phyloP scores from a whole-genome alignment of 2,329 filamentous ascomycete species.

The Scedosporium aurantiacum region DNA sequence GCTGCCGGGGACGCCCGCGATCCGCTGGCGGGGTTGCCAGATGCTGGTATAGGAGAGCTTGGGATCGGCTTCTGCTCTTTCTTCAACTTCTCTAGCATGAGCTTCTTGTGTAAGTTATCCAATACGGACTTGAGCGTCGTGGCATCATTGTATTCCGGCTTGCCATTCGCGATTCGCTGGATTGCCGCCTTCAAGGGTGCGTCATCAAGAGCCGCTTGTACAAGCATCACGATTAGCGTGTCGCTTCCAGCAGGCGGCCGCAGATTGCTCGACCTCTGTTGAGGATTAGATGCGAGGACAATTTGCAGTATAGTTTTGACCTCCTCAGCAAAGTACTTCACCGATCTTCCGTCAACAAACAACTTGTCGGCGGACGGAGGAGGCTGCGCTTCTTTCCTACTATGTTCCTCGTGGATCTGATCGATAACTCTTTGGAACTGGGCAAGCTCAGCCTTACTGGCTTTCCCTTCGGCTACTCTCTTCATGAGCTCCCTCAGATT shows the following conservation, averaged over 20 bases:
- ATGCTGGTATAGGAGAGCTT: constrained; percentile 10
- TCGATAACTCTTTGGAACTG: constrained; percentile 75
- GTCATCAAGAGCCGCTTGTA: constrained; percentile 47
- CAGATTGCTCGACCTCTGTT: constrained; percentile 41
- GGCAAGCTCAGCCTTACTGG: constrained; percentile 58
- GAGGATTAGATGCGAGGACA: constrained; percentile 46
- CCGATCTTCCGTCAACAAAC: constrained; percentile 42
- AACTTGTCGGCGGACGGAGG: constrained; percentile 44
- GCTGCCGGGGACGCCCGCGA: background rate
- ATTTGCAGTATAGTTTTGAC: constrained; percentile 47
- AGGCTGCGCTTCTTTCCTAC: constrained; percentile 36
- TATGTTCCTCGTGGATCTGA: constrained; percentile 55
- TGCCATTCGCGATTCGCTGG: constrained; percentile 39
- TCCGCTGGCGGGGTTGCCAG: background rate
- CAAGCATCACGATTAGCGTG: constrained; percentile 42
- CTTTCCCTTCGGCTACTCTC: constrained; percentile 65
- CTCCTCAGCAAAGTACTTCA: constrained; percentile 50
- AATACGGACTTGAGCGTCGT: constrained; percentile 42
- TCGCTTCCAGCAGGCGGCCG: constrained; percentile 43
- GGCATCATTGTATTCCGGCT: constrained; percentile 39
- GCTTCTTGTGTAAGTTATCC: constrained; percentile 29
- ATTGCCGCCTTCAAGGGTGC: constrained; percentile 38
- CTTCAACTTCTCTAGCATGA: constrained; percentile 8
- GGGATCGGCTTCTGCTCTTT: constrained; percentile 13
- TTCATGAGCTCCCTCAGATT: constrained; percentile 72